phyloP scores from a whole-genome alignment of 139 green algal species.

The Coelastrella sp. region DNA sequence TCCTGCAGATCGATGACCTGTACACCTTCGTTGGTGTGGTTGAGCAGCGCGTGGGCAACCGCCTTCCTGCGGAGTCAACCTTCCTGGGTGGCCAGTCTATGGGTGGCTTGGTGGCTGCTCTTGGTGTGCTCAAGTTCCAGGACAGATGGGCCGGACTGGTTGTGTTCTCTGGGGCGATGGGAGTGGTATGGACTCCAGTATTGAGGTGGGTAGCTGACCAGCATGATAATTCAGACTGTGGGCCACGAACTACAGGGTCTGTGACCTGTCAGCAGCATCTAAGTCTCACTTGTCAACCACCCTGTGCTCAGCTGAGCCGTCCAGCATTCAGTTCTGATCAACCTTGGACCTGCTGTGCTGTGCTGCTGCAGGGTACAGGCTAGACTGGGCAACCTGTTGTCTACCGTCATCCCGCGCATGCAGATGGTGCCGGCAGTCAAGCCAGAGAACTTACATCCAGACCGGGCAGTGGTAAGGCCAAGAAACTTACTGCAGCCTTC shows the following conservation, averaged over 20 bases:
- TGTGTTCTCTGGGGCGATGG: constrained; percentile 74
- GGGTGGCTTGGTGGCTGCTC: constrained; percentile 74
- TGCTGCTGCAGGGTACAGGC: constrained; percentile 70
- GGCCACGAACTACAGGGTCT: too few species aligned
- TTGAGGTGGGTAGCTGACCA: constrained; percentile 60
- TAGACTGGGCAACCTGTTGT: constrained; percentile 67
- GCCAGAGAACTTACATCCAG: constrained; percentile 69
- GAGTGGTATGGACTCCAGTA: constrained; percentile 79
- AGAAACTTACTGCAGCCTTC: not conserved
- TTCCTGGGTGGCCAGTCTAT: constrained; percentile 78
- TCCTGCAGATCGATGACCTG: constrained; percentile 67
- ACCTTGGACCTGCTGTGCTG: not conserved
- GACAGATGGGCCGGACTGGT: constrained; percentile 71
- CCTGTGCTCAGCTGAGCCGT: too few species aligned
- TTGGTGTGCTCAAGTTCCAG: constrained; percentile 55
- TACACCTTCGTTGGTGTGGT: constrained; percentile 50
- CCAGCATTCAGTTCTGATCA: not conserved
- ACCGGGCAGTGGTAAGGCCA: constrained; percentile 36
- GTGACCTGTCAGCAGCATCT: not conserved
- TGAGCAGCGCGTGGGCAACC: constrained; percentile 11
- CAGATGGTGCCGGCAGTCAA: constrained; percentile 77
- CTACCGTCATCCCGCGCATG: constrained; percentile 61
- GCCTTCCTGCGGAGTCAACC: constrained; percentile 18
- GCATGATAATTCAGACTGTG: not conserved
- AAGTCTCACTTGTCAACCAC: too few species aligned